Conservation (phyloP, 495 filamentous ascomycete species). For the Hypoxylon intermedium region DNA sequence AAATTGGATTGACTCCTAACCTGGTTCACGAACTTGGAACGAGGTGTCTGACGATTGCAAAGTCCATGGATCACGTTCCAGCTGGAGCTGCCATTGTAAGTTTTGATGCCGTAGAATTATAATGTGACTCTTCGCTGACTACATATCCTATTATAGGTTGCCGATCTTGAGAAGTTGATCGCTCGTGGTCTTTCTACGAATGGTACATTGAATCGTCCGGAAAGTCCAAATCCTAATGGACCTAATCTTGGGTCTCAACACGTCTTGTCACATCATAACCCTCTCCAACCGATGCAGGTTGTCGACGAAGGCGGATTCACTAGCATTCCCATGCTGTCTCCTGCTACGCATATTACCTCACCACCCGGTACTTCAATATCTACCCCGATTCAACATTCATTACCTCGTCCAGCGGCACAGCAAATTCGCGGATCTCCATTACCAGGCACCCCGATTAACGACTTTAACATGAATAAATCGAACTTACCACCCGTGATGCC, state of each 20-base stretch:
- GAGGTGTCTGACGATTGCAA: slow-evolving; percentile 42
- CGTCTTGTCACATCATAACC: slow-evolving; percentile 28
- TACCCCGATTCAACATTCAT: slow-evolving; percentile 33
- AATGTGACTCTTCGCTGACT: slow-evolving; percentile 14
- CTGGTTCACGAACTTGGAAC: slow-evolving; percentile 41
- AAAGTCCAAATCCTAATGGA: slow-evolving; percentile 28
- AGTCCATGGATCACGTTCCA: slow-evolving; percentile 42
- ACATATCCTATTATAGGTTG: slow-evolving; percentile 41
- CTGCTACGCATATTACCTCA: slow-evolving; percentile 34
- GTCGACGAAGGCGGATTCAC: slow-evolving; percentile 38
- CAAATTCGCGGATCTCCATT: slow-evolving; percentile 32
- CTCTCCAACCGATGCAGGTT: slow-evolving; percentile 38
- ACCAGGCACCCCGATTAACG: slow-evolving; percentile 29
- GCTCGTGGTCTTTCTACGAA: slow-evolving; percentile 43
- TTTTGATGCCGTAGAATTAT: background rate
- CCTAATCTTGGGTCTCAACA: slow-evolving; percentile 29
- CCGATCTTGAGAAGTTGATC: slow-evolving; percentile 55
- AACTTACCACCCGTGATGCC: slow-evolving; percentile 37
- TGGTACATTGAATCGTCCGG: slow-evolving; percentile 16
- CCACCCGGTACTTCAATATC: slow-evolving; percentile 35
- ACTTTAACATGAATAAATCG: slow-evolving; percentile 33
- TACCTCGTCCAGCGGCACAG: slow-evolving; percentile 23
- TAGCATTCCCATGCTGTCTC: slow-evolving; percentile 35
- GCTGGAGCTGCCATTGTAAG: slow-evolving; percentile 53
- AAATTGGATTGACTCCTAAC: slow-evolving; percentile 35